These are phyloP conservation scores for Halocafeteria seosinensis DNA, from an alignment of 108 stramenopile species.

Conservation along the genomic window DNA sequence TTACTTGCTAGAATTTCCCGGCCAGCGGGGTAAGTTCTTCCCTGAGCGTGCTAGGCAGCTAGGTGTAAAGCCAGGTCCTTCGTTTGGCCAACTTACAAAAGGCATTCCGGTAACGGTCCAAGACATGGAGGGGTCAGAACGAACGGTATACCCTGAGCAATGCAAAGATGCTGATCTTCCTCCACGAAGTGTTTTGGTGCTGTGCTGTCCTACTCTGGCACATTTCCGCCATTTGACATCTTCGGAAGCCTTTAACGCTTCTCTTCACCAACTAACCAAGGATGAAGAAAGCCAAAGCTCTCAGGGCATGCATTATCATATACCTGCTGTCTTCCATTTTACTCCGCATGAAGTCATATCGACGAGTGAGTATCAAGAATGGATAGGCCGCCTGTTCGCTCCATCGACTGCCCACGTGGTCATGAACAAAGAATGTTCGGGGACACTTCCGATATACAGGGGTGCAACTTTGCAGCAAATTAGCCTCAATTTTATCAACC, in stretches of 20 bases:
- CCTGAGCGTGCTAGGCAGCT: slow-evolving; percentile 44
- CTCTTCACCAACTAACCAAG: no score
- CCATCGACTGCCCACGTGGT: neutral
- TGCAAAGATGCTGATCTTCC: neutral
- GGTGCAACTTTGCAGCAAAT: neutral
- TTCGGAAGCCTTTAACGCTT: no score
- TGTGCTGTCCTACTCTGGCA: neutral
- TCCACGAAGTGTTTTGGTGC: neutral
- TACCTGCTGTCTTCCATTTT: neutral
- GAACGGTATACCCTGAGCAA: neutral
- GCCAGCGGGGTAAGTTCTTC: slow-evolving; percentile 47
- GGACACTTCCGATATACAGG: neutral
- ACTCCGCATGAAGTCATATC: neutral
- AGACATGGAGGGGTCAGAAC: neutral
- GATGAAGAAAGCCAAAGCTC: no score
- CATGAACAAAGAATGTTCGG: neutral
- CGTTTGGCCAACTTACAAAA: slow-evolving; percentile 54
- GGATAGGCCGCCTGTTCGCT: neutral
- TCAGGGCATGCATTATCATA: no score
- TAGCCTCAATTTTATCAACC: neutral
- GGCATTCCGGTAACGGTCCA: slow-evolving; percentile 56
- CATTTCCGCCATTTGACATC: no score
- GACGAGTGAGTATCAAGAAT: neutral
- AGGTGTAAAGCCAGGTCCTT: slow-evolving; percentile 57
- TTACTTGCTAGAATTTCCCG: neutral